Conservation (phyloP, 257 asterid species). For the Solanum bulbocastanum region DNA sequence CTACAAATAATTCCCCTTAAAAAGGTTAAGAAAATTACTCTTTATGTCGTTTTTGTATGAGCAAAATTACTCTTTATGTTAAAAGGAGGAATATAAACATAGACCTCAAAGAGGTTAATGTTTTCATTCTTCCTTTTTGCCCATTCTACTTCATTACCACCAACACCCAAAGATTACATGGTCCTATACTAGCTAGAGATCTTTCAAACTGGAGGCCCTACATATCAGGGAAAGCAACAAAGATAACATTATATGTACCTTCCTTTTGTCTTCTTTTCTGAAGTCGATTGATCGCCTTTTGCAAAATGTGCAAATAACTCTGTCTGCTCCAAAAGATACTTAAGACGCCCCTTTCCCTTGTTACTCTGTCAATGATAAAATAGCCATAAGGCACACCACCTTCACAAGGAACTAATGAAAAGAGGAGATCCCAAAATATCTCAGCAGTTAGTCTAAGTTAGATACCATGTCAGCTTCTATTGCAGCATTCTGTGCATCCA, state of each 20-base stretch:
- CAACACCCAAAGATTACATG: not conserved
- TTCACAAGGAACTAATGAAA: not conserved
- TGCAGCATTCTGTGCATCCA: conserved; percentile 91
- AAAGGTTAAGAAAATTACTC: not conserved
- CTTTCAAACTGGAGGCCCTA: not conserved
- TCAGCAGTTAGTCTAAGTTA: not conserved
- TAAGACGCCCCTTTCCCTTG: conserved; percentile 88
- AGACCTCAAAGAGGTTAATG: not conserved
- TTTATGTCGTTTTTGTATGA: not conserved
- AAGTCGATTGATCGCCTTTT: conserved; percentile 60
- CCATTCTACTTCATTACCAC: not conserved
- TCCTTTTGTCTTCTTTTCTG: conserved; percentile 76
- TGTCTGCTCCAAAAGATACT: conserved; percentile 92
- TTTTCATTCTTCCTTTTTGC: not conserved
- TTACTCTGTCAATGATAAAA: conserved; percentile 51
- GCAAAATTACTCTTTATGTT: not conserved
- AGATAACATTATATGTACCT: conserved; percentile 24
- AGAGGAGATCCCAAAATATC: not conserved
- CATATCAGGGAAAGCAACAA: not conserved
- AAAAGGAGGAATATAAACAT: not conserved
- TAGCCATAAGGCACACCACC: not conserved
- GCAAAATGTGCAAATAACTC: conserved; percentile 99
- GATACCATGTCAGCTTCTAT: conserved; percentile 92
- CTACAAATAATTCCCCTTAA: not conserved
- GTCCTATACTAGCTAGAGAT: not conserved